Evolutionary conservation across 2,329 filamentous ascomycete species (phyloP), one percentile per base, ranked within the genome.

Genomic region (Cladobotryum mycophilum): DNA sequence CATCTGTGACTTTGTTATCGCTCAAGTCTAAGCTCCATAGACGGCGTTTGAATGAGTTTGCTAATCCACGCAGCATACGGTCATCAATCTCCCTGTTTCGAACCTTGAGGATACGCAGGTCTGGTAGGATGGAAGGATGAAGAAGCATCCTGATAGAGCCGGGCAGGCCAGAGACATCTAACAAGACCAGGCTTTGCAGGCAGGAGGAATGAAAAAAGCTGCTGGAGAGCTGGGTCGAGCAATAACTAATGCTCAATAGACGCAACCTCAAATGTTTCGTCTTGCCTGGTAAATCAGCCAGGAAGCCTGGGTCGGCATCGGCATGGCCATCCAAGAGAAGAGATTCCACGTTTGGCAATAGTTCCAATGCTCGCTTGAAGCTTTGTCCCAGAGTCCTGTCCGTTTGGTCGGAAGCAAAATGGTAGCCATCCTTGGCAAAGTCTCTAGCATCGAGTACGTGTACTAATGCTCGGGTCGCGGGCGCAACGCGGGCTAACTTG

Each of bases 11-110:
- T 11, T 67, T 70, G 55, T 84, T 85, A 5, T 70, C 48, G 36
- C 70, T 67, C 1, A 84, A 45, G 54, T 84, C 79, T 4, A 84
- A 59, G 56, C 80, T 81, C 80, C 80, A 84, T 11, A 84, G 61
- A 25, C 68, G 72, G 11, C 5, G 61, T 55, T 52, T 60, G 55
- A 59, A 77, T 57, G 38, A 73, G 54, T 3, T 61, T 40, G 55
- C 38, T 0, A 64, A 49, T 2, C 69, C 63, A 2, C 66, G 62
- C 3, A 67, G 51, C 2, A 53, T 55, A 1, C 50, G 48, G 51
- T 78, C 70, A 18, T 75, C 71, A 18, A 83, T 57, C 52, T 76
- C 71, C 18, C 76, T 69, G 2, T 70, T 67, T 43, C 69, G 66
- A 0, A 74, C 63, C 56, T 80, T 83, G 22, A 84, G 61, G 3